Base-by-base conservation (phyloP, 345 rosid species). In the Durio zibethinus region DNA sequence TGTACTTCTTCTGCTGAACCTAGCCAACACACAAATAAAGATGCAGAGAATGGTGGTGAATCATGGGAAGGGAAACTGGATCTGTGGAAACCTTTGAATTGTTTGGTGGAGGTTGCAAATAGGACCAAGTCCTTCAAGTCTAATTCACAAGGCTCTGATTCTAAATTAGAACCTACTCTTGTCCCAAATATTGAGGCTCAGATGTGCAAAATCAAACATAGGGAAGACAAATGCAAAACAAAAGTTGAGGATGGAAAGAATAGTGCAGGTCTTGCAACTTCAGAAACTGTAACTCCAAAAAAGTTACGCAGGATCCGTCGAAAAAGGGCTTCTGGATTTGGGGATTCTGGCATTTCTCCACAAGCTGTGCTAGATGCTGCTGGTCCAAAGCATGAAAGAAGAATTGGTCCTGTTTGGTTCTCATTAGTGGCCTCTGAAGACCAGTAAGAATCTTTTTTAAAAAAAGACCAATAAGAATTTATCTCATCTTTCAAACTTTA, bases 61-160 rank as follows among this genome's bases (percentile, higher is more conserved):
- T 76, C 89, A 74, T 86, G 85, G 77, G 92, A 88, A 74, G 92
- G 87, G 40, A 92, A 90, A 83, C 80, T 79, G 38, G 95, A 96
- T 85, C 84, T 86, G 68, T 96, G 97, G 99, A 92, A 91, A 76
- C 98, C 99, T 21, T 85, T 96, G 77, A 85, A 91, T 84, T 91
- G 84, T 91, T 94, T 96, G 77, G 97, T 96, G 85, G 99, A 96
- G 82, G 99, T 88, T 76, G 97, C 95, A 25, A 96, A 92, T 64
- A 90, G 94, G 86, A 90, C 94, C 77, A 92, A 94, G 87, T 76
- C 91, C 74, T 84, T 81, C 73, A 92, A 88, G 87, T 84, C 86
- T 68, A 86, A 77, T 84, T 87, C 83, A 77, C 94, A 85, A 81
- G 93, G 86, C 48, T 76, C 84, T 78, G 88, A 80, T 69, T 77